These are phyloP conservation scores for Buxus sempervirens DNA, from an alignment of 164 flowering plant genomes.

Conservation along the genomic window DNA sequence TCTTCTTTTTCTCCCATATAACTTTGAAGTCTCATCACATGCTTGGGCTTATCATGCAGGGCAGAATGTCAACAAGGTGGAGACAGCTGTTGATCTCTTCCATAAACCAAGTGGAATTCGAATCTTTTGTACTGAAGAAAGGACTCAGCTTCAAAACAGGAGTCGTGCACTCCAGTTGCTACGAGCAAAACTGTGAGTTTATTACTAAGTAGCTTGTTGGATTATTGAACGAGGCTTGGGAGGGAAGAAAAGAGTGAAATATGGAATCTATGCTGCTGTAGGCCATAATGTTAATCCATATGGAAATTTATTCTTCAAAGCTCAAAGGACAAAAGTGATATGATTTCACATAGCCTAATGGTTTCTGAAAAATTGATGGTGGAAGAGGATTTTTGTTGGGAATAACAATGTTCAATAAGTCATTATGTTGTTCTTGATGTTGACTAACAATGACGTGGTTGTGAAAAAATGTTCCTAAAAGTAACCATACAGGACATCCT, in stretches of 20 bases:
- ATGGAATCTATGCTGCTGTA: background rate
- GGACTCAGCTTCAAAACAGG: conserved; percentile 80
- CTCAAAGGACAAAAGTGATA: too few species aligned
- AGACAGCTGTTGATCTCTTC: conserved; percentile 91
- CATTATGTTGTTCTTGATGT: too few species aligned
- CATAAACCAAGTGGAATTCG: conserved; percentile 98
- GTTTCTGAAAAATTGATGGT: too few species aligned
- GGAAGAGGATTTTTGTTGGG: too few species aligned
- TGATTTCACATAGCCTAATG: too few species aligned
- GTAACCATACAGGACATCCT: too few species aligned
- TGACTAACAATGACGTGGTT: too few species aligned
- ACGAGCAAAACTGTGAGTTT: conserved; percentile 89
- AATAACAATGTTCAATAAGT: too few species aligned
- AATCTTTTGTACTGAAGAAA: conserved; percentile 96
- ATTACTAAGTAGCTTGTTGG: conserved; percentile 1
- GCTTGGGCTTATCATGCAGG: conserved; percentile 50
- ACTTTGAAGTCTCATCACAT: conserved; percentile 5
- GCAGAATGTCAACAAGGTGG: conserved; percentile 99
- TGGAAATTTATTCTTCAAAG: background rate
- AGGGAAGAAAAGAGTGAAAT: too few species aligned
- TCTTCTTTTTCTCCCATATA: background rate
- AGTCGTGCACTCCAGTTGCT: conserved; percentile 81
- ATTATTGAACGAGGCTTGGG: background rate
- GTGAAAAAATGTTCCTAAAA: too few species aligned
- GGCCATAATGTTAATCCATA: background rate